Conservation (phyloP, 108 stramenopile genomes). For the Cyclotella baltica region DNA sequence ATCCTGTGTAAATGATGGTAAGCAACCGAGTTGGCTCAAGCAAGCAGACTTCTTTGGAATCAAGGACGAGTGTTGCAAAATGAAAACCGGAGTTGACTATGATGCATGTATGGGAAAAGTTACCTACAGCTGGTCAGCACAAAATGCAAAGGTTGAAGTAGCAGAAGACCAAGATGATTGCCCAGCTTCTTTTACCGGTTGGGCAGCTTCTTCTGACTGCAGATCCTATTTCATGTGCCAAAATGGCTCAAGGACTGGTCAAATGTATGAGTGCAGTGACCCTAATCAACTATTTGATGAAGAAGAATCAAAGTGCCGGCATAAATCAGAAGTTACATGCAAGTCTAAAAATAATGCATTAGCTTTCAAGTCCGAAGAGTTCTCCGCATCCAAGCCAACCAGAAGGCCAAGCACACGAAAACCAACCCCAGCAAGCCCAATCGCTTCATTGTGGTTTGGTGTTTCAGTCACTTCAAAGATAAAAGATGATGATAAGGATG, state of each 20-base stretch:
- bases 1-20: constrained; percentile 12
- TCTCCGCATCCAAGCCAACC: not conserved
- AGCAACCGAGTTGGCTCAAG: not conserved
- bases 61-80: constrained; percentile 6
- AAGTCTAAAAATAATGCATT: not conserved
- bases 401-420: not conserved
- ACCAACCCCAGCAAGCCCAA: not conserved
- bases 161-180: not conserved
- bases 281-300: constrained; percentile 5
- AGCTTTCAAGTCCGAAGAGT: not conserved
- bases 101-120: constrained; percentile 9
- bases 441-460: constrained; percentile 2
- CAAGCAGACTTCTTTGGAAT: constrained; percentile 11
- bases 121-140: constrained; percentile 8
- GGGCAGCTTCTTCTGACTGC: constrained; percentile 19
- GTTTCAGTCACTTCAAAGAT: not conserved
- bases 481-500: not conserved
- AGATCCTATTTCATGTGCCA: constrained; percentile 11
- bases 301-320: not conserved
- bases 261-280: not conserved
- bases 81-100: constrained; percentile 7
- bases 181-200: not conserved
- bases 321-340: not conserved
- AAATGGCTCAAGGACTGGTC: constrained; percentile 7
- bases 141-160: not conserved